Percentiles rank a stretch among this genome's conserved stretches.
Evolutionary conservation across 2,329 filamentous ascomycete genomes (phyloP).

Genomic region (Xylariales sp.): DNA sequence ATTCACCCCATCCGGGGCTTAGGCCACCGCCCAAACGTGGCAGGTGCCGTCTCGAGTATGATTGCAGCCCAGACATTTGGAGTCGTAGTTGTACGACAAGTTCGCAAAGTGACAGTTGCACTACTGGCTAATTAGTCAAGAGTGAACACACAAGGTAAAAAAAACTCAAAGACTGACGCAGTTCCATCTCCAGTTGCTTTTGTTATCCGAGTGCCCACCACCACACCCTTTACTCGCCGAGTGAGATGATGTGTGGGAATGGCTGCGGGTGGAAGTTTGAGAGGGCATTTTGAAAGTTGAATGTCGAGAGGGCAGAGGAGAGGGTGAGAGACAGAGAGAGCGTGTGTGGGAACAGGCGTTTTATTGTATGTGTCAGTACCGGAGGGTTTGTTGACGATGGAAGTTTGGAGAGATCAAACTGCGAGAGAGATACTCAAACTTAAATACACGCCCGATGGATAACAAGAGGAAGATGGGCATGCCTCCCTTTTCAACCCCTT

Average conservation of each 20-base stretch:
- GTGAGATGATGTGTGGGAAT: background rate
- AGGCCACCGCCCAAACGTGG: slow-evolving; percentile 27
- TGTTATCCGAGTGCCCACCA: background rate
- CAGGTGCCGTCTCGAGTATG: slow-evolving; percentile 24
- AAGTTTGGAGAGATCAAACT: background rate
- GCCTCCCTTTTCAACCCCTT: background rate
- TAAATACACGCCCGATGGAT: background rate
- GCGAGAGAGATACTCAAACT: background rate
- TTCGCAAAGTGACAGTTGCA: slow-evolving; percentile 35
- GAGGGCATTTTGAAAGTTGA: background rate
- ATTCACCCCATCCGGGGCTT: background rate
- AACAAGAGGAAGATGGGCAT: background rate
- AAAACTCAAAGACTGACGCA: slow-evolving; percentile 37
- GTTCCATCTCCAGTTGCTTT: slow-evolving; percentile 39
- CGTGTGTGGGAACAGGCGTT: no score
- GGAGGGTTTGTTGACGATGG: no score
- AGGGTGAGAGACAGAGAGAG: no score
- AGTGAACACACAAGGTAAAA: background rate
- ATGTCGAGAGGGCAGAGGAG: no score
- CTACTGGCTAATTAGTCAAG: slow-evolving; percentile 37
- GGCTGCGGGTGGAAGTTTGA: background rate
- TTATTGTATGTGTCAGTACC: no score
- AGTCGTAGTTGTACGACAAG: slow-evolving; percentile 36
- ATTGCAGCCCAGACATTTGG: slow-evolving; percentile 24
- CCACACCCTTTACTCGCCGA: background rate